A percentile compares a stretch with the other conserved stretches of the same genome.
These are phyloP conservation scores for Fusarium drepaniforme DNA, from an alignment of 2,329 filamentous ascomycete species.

Conservation along the genomic window DNA sequence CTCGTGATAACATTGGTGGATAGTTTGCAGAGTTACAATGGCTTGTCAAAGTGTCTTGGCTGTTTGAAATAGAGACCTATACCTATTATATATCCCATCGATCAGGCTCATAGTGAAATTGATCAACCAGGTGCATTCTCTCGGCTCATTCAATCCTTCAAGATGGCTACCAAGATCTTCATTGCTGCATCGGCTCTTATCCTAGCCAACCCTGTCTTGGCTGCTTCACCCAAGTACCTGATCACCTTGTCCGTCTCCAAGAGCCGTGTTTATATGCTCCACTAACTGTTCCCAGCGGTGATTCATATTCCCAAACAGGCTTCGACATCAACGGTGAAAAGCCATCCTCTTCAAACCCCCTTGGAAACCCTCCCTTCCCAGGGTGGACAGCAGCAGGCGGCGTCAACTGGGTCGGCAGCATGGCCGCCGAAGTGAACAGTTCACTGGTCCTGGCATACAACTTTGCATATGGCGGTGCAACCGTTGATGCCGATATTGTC, in stretches of 20 bases:
- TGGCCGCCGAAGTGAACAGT: slow-evolving; percentile 60
- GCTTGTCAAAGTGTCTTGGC: background rate
- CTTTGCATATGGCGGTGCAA: slow-evolving; percentile 66
- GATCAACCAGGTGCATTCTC: background rate
- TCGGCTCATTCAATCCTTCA: background rate
- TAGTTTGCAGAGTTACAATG: background rate
- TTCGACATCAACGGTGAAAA: slow-evolving; percentile 66
- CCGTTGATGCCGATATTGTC: slow-evolving; percentile 64
- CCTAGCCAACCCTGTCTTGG: background rate
- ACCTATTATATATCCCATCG: background rate
- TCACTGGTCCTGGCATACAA: slow-evolving; percentile 62
- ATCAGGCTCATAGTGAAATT: background rate
- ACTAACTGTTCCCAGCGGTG: slow-evolving; percentile 39
- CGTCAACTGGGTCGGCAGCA: slow-evolving; percentile 64
- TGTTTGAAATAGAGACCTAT: background rate
- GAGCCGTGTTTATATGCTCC: rapidly evolving
- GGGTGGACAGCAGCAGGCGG: slow-evolving; percentile 63
- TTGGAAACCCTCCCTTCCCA: slow-evolving; percentile 71
- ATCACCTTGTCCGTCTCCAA: slow-evolving; percentile 33
- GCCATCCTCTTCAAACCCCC: slow-evolving; percentile 66
- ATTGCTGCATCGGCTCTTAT: slow-evolving; percentile 8
- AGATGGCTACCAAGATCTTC: slow-evolving; percentile 8
- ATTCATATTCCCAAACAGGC: slow-evolving; percentile 53
- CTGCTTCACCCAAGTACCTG: slow-evolving; percentile 26
- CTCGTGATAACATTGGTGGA: background rate